Evolutionary conservation across 495 filamentous ascomycete genomes (phyloP), one percentile per base, ranked within the genome.

Genomic region (Hypoxylon lienhwacheense): DNA sequence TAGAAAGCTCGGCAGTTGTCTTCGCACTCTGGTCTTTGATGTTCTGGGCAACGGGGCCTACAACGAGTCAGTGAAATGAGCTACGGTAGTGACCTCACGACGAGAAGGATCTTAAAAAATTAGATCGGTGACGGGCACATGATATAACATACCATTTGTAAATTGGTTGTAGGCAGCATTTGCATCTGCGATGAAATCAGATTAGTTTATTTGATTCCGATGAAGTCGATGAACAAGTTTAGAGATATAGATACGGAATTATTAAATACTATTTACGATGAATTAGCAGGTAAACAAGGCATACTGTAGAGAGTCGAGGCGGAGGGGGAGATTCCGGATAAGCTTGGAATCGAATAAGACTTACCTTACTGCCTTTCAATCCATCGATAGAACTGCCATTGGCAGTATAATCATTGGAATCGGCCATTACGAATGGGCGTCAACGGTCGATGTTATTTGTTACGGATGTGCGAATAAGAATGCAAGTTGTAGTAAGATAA

Each of bases 1-100:
- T 87, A 65, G 78, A 80, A 59, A 95, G 79, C 74, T 95, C 90
- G 56, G 75, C 71, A 42, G 76, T 68, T 41, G 90, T 89, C 74
- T 87, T 88, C 53, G 81, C 78, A 39, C 73, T 73, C 68, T 95
- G 81, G 56, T 85, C 77, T 70, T 86, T 88, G 69, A 90, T 80
- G 61, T 82, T 87, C 69, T 91, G 81, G 47, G 86, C 87, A 41
- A 93, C 74, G 24, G 90, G 87, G 47, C 86, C 90, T 90, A 62
- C 33, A 19, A 43, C 28, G 34, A 47, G 11, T 19, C 7, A 43
- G 7, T 24, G n/a, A n/a, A n/a, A 61, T 72, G 59, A 70, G 64
- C 51, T 59, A 43, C 25, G 50, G 40, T 17, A 33, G 20, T 11
- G 19, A n/a, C n/a, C n/a, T n/a, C n/a, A n/a, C n/a, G n/a, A n/a